Evolutionary conservation across 2,329 filamentous ascomycete genomes (phyloP), one percentile per base, ranked within the genome.

Genomic region (Fusarium hainanense): DNA sequence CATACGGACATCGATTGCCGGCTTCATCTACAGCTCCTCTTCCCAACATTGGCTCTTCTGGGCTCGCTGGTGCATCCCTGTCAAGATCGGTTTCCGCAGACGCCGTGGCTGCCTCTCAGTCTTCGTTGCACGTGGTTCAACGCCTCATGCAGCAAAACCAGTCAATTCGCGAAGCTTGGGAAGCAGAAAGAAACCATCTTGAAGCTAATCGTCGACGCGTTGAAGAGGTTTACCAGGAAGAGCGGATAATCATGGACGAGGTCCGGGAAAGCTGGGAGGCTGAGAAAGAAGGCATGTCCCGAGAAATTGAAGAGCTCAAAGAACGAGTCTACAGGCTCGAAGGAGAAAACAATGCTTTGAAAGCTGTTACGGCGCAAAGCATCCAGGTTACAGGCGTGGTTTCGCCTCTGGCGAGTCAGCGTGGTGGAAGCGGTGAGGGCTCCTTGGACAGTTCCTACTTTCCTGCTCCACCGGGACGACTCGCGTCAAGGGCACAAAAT

Each of bases 141-240:
- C 80, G 80, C 7, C 76, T 84, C 14, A 72, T 80, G 25, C 79
- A 81, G 63, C 83, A 84, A 68, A 83, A 83, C 67, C 72, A 76
- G 32, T 71, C 79, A 28, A 83, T 83, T 42, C 78, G 82, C 25
- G 84, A 85, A 61, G 84, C 82, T 21, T 87, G 85, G 85, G 84
- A 85, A 70, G 83, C 83, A 12, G 85, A 88, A 73, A 82, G 85
- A 34, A 83, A 82, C 51, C 82, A 87, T 58, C 79, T 88, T 58
- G 85, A 88, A 71, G 85, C 84, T 9, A 86, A 84, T 66, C 83
- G 85, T 13, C 82, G 82, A 47, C 82, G 85, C 16, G 85, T 83
- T 6, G 86, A 87, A 69, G 83, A 86, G 72, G 82, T 87, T n/a
- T 87, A 87, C 71, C 82, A 82, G 66, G 84, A 87, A 69, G 85